Conservation (phyloP, 139 green algal species). For the Mesotaenium endlicherianum region DNA sequence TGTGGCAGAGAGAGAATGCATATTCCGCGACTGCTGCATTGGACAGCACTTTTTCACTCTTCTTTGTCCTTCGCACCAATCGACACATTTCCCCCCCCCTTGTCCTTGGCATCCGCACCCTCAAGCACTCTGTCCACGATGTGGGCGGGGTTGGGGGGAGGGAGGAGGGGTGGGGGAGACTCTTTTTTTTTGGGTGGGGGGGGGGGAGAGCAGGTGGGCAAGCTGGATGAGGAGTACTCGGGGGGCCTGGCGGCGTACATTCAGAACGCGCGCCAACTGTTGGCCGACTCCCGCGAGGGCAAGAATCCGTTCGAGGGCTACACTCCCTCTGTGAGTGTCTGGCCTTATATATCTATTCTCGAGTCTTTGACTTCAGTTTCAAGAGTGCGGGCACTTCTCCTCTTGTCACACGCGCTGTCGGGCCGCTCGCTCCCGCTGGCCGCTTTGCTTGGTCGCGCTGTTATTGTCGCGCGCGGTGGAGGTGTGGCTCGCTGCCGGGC, state of each 20-base stretch:
- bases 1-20: not conserved
- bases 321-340: slow-evolving; percentile 55
- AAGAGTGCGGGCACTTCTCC: not conserved
- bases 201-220: slow-evolving; percentile 68
- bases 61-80: not conserved
- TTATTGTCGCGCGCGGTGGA: not conserved
- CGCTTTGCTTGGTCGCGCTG: not conserved
- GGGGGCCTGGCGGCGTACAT: slow-evolving; percentile 85
- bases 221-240: slow-evolving; percentile 75
- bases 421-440: too few species aligned
- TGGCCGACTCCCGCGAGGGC: slow-evolving; percentile 78
- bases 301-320: slow-evolving; percentile 92
- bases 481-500: not conserved
- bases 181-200: too few species aligned
- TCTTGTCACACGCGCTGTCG: not conserved
- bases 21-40: not conserved
- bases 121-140: not conserved
- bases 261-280: slow-evolving; percentile 77
- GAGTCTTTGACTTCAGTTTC: not conserved
- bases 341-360: not conserved
- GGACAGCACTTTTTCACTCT: not conserved
- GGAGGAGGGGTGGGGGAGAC: too few species aligned
- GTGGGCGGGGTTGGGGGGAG: not conserved
- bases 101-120: not conserved
- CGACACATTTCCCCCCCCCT: not conserved